These are phyloP conservation scores for Clarireedia hainanense DNA, from an alignment of 2,329 filamentous ascomycete species.

Conservation along the genomic window DNA sequence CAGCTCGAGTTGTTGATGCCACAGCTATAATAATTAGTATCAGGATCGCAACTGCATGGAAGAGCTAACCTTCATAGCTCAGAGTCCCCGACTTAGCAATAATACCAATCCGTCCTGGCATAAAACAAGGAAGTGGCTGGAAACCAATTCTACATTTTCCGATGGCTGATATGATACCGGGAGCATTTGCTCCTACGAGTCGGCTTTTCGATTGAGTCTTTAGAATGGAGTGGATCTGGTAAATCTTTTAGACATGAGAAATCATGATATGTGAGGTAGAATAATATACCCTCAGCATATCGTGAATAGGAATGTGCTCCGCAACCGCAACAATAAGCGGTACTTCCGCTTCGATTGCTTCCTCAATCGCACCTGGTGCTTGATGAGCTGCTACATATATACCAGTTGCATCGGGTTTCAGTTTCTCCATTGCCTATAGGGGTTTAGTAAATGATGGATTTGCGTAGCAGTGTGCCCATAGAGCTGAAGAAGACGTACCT, in stretches of 20 bases:
- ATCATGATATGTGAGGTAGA: background rate
- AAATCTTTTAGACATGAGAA: background rate
- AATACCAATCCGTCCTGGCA: slow-evolving; percentile 60
- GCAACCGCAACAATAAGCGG: slow-evolving; percentile 69
- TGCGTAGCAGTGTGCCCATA: too few species aligned
- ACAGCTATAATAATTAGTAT: slow-evolving; percentile 40
- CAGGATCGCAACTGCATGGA: background rate
- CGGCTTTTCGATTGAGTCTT: slow-evolving; percentile 61
- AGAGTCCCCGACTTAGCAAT: slow-evolving; percentile 68
- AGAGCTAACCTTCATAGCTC: slow-evolving; percentile 51
- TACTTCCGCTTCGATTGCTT: slow-evolving; percentile 70
- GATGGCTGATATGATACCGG: slow-evolving; percentile 65
- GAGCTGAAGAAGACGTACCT: slow-evolving; percentile 29
- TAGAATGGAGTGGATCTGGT: slow-evolving; percentile 58
- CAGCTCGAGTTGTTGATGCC: slow-evolving; percentile 59
- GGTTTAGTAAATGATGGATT: background rate
- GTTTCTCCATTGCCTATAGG: slow-evolving; percentile 54
- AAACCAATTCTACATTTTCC: slow-evolving; percentile 66
- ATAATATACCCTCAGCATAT: slow-evolving; percentile 54
- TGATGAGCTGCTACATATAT: slow-evolving; percentile 74
- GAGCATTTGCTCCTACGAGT: slow-evolving; percentile 64
- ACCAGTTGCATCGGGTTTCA: slow-evolving; percentile 70
- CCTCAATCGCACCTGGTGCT: slow-evolving; percentile 65
- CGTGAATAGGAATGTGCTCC: slow-evolving; percentile 67
- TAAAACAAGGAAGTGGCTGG: slow-evolving; percentile 67